Evolutionary conservation across 2,329 filamentous ascomycete species (phyloP), one percentile per base, ranked within the genome.

Genomic region (Pseudogymnoascus sp.): DNA sequence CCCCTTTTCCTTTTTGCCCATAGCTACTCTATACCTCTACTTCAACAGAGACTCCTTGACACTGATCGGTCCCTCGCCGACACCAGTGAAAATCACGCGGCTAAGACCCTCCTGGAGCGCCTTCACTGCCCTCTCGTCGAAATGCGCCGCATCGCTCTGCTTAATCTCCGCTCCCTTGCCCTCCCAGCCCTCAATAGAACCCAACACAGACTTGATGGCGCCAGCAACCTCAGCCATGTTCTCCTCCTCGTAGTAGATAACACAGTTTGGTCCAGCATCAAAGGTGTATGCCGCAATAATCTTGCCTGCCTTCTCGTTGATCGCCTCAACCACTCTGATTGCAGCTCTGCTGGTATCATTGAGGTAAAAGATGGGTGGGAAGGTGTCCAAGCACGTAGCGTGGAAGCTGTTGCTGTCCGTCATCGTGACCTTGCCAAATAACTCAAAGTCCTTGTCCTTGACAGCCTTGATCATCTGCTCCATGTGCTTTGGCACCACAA

Each of bases 291-390:
- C 94, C 3, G 90, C 92, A 15, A 97, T 82, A 0, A 84, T 87
- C 77, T 86, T 87, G 61, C 90, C 92, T 4, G 89, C 90, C 25
- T 82, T 82, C 61, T 81, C 81, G 72, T 99, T 99, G 77, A 97
- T 90, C 68, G 87, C 83, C 78, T 99, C 92, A 31, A 97, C 92
- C 13, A 91, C 86, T 60, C 90, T 83, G 64, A 99, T 90, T 5
- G 93, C 92, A 1, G 93, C 91, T 37, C 89, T 82, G 18, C 88
- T 93, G 13, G 93, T 87, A 73, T 99, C 94, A 77, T 97, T 99
- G 82, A 99, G 87, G 80, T 99, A 99, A 77, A 96, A 97, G 73
- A 99, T 99, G 15, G 95, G 94, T 48, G 95, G 94, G 77, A 91
- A 92, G 1, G 94, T 97, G 74, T 99, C 94, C 69, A 95, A 80